Evolutionary conservation across 257 asterid species (phyloP), one percentile per base, ranked within the genome.

Genomic region (Lycium barbarum): DNA sequence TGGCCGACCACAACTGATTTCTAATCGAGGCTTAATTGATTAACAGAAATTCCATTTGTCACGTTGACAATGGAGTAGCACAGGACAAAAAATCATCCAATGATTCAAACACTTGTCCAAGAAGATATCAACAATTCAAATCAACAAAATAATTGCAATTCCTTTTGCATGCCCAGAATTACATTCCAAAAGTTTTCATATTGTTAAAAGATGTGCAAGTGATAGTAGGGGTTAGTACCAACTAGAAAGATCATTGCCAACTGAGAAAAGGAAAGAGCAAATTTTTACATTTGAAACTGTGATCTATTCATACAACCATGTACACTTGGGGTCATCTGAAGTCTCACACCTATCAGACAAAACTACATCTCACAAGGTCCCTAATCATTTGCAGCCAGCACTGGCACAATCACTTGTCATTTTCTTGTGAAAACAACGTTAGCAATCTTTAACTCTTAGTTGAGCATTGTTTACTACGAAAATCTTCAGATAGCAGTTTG

Each of bases 401-500:
- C 45, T 38, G 9, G 43, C 72, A 8, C 40, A 26, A 14, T 53
- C 62, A 22, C 15, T 7, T 15, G 22, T 26, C 4, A 22, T 53
- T 78, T 51, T 26, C 82, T 78, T 78, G n/a, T 5, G 40, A 66
- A 57, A 81, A 35, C 36, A 51, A 83, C 53, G n/a, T 36, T 80
- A 68, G 83, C 45, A 65, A 35, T 43, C 83, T 89, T 36, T 89
- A 90, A 83, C 91, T 89, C 79, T 84, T 82, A 3, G 83, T 70
- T 53, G 87, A 73, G 85, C 98, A 95, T 81, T 90, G 98, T 62
- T 89, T 89, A 26, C 92, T 83, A 3, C 88, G 88, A 85, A 80
- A 90, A 83, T 90, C 97, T 36, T 95, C 98, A 1, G 98, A 92
- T 82, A 88, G 51, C 88, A 97, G 86, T 66, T 83, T 88, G 84